phyloP scores from a whole-genome alignment of 257 asterid species.

The Ballota nigra region DNA sequence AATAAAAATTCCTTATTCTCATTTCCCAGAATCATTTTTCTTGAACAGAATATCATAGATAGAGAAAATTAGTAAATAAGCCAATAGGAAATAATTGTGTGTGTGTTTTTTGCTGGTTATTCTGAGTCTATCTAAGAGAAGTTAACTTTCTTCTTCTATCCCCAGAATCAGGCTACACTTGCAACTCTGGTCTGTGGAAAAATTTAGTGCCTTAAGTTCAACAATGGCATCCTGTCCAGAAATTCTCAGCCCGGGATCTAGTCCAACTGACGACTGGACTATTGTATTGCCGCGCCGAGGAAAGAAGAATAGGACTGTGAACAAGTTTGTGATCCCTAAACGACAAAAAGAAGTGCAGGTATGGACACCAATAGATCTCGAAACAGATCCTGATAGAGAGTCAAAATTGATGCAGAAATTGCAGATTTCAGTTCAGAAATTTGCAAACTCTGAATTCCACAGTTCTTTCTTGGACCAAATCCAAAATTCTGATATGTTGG shows the following conservation, averaged over 20 bases:
- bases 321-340: conserved; percentile 28
- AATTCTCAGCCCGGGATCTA: conserved; percentile 21
- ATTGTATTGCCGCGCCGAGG: conserved; percentile 70
- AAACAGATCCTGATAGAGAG: conserved; percentile 46
- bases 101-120: background rate
- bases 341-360: conserved; percentile 35
- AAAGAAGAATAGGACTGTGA: conserved; percentile 34
- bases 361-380: conserved; percentile 60
- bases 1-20: background rate
- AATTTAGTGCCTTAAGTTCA: conserved; percentile 7
- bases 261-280: conserved; percentile 59
- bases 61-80: background rate
- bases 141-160: background rate
- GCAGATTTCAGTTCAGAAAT: conserved; percentile 39
- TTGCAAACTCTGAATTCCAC: conserved; percentile 53
- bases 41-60: too few relatives aligned
- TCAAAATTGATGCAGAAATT: conserved; percentile 47
- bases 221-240: conserved; percentile 28
- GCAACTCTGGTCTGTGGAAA: background rate
- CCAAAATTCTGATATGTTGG: conserved; percentile 36
- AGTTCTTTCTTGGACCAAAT: conserved; percentile 44
- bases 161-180: background rate
- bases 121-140: background rate
- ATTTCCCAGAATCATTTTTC: too few relatives aligned
- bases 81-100: background rate